These are phyloP conservation scores for Henckelia pumila DNA, from an alignment of 257 asterid species.

Conservation along the genomic window DNA sequence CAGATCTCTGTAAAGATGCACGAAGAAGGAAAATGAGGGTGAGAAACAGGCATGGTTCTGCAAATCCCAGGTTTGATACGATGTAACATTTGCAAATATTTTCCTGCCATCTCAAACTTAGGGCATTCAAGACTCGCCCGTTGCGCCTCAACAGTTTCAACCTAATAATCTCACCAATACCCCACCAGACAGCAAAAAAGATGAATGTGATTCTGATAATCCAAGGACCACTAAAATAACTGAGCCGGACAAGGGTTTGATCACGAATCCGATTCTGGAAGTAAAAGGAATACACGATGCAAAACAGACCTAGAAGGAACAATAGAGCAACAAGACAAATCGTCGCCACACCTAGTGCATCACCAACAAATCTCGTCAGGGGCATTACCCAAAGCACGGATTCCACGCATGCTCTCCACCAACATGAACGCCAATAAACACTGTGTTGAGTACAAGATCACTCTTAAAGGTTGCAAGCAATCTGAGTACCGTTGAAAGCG, in stretches of 20 bases:
- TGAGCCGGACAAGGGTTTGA: constrained; percentile 48
- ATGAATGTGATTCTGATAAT: constrained; percentile 51
- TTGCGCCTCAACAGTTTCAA: constrained; percentile 51
- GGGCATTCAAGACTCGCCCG: constrained; percentile 54
- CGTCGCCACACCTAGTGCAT: constrained; percentile 91
- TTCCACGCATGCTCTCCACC: constrained; percentile 90
- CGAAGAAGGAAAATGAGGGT: constrained; percentile 70
- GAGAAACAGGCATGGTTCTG: constrained; percentile 83
- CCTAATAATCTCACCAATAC: constrained; percentile 70
- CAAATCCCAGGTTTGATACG: constrained; percentile 74
- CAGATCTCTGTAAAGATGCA: constrained; percentile 65
- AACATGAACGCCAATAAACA: constrained; percentile 53
- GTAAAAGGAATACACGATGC: constrained; percentile 54
- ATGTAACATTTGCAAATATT: constrained; percentile 73
- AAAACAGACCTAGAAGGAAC: constrained; percentile 57
- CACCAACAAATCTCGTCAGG: constrained; percentile 69
- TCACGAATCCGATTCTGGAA: constrained; percentile 51
- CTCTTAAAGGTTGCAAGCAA: constrained; percentile 20
- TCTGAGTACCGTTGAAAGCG: constrained; percentile 3
- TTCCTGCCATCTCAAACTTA: constrained; percentile 68
- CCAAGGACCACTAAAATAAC: constrained; percentile 84
- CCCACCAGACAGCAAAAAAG: constrained; percentile 67
- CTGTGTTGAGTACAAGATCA: constrained; percentile 27
- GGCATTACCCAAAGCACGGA: constrained; percentile 83
- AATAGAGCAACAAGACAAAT: constrained; percentile 61